Evolutionary conservation across 805 yeast species (phyloP).

Genomic region (Maudiozyma saulgeensis): DNA sequence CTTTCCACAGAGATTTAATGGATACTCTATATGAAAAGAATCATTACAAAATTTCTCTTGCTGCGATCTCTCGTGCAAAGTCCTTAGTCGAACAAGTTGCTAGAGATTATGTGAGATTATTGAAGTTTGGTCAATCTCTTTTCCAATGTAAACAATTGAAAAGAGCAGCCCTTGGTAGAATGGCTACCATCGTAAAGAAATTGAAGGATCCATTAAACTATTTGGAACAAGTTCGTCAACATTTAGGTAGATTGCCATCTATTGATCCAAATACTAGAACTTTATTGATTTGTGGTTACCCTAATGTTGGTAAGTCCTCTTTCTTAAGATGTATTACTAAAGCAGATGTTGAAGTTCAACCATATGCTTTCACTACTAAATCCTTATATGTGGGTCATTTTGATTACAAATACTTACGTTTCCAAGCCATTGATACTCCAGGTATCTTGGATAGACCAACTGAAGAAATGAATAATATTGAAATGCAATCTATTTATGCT

Average conservation of each 20-base stretch:
- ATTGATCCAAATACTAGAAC: constrained; percentile 99
- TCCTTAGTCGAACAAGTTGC: constrained; percentile 91
- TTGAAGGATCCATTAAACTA: constrained; percentile 88
- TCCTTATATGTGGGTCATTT: constrained; percentile 96
- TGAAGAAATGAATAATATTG: constrained; percentile 98
- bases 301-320: constrained; percentile 97
- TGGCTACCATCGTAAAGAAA: constrained; percentile 96
- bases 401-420: constrained; percentile 93
- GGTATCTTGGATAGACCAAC: constrained; percentile 98
- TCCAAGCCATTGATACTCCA: constrained; percentile 98
- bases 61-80: constrained; percentile 90
- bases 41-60: constrained; percentile 93
- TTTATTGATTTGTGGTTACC: constrained; percentile 93
- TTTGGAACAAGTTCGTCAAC: constrained; percentile 98
- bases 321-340: constrained; percentile 88
- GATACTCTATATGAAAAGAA: constrained; percentile 96
- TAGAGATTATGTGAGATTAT: constrained; percentile 85
- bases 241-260: constrained; percentile 93
- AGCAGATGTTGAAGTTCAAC: constrained; percentile 98
- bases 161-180: constrained; percentile 97
- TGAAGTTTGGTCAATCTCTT: constrained; percentile 94
- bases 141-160: constrained; percentile 98
- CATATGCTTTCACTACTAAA: constrained; percentile 98
- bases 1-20: constrained; percentile 96
- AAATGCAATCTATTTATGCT: constrained; percentile 98